Conservation (phyloP, 352 stramenopile species). For the Pythium insidiosum region DNA sequence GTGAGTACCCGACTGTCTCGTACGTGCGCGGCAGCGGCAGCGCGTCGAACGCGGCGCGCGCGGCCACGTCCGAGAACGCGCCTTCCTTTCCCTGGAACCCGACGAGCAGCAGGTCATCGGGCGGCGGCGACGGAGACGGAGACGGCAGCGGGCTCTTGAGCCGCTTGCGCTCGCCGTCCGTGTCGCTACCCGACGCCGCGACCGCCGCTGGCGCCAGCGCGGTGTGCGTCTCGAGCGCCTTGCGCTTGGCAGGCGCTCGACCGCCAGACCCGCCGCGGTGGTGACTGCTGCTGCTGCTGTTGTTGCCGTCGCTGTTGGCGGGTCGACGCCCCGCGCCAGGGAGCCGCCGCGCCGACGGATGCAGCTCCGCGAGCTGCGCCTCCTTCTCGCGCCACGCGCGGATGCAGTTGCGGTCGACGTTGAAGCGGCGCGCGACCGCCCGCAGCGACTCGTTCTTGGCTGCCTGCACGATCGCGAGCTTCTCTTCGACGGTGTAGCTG, state of each 20-base stretch:
- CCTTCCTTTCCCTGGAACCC: constrained; percentile 68
- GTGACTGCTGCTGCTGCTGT: constrained; percentile 8
- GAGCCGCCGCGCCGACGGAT: constrained; percentile 45
- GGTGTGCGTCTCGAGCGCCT: background rate
- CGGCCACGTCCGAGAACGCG: constrained; percentile 63
- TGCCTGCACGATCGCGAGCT: constrained; percentile 51
- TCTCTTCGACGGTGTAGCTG: constrained; percentile 71
- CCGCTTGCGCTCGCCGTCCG: background rate
- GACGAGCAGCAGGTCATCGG: constrained; percentile 40
- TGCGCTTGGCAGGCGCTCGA: background rate
- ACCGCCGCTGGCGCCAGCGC: background rate
- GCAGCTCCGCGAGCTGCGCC: constrained; percentile 36
- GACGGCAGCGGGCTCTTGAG: background rate
- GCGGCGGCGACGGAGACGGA: background rate
- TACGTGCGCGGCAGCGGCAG: constrained; percentile 44
- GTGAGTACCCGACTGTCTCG: constrained; percentile 51
- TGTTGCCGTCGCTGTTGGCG: constrained; percentile 5
- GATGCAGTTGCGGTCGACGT: constrained; percentile 69
- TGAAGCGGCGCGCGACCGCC: constrained; percentile 47
- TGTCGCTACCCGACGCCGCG: background rate
- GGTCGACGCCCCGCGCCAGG: constrained; percentile 40
- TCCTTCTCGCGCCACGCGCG: constrained; percentile 62
- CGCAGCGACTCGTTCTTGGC: constrained; percentile 45
- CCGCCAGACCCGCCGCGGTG: background rate
- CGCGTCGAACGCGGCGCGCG: constrained; percentile 44